phyloP scores from a whole-genome alignment of 1,139 yeast genomes.

The Saccharomyces hybrid region DNA sequence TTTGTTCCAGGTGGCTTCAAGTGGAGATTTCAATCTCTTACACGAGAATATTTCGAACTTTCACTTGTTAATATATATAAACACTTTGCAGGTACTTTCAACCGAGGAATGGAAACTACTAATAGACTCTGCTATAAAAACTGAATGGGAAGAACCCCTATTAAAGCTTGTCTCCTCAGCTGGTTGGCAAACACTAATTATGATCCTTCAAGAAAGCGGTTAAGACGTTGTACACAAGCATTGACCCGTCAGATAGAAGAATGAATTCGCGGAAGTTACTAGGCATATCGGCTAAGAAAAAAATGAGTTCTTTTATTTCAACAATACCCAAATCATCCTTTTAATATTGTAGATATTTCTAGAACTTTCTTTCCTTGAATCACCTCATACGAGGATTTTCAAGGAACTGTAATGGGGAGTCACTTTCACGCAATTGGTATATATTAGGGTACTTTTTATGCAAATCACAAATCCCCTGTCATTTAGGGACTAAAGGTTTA shows the following conservation, averaged over 20 bases:
- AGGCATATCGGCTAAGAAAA: neutral
- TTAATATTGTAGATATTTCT: constrained; percentile 7
- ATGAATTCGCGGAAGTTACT: neutral
- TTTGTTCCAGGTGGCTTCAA: constrained; percentile 36
- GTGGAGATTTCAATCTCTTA: constrained; percentile 30
- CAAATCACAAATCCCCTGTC: neutral
- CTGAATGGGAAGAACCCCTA: constrained; percentile 45
- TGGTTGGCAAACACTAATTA: constrained; percentile 32
- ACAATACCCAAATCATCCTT: neutral
- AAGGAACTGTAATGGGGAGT: neutral
- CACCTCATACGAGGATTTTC: neutral
- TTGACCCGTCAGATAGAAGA: neutral
- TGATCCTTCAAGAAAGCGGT: constrained; percentile 29
- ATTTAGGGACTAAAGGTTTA: neutral
- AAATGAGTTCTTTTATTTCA: neutral
- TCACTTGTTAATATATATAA: constrained; percentile 60
- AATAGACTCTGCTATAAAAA: constrained; percentile 35
- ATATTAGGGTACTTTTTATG: neutral
- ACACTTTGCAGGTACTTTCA: constrained; percentile 46
- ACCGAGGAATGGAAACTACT: constrained; percentile 45
- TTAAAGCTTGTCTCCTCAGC: constrained; percentile 38
- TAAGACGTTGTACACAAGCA: constrained; percentile 3
- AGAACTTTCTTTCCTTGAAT: constrained; percentile 8
- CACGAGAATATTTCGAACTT: constrained; percentile 53
- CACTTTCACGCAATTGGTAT: neutral